Evolutionary conservation across 1,284 basidiomycete genomes (phyloP), one percentile per base, ranked within the genome.

Genomic region (Malassezia vespertilionis): DNA sequence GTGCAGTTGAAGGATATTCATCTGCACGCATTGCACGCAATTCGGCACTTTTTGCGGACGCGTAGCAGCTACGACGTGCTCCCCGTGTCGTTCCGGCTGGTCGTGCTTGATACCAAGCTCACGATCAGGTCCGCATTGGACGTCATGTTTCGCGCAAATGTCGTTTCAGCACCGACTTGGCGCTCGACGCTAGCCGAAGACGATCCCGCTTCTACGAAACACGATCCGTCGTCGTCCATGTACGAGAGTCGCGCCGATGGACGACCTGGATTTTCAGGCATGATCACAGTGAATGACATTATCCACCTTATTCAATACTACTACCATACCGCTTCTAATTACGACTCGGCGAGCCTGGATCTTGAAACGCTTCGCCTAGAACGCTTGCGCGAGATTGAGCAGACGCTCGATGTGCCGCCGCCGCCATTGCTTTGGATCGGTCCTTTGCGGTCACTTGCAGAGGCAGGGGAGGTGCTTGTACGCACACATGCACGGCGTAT

Each of bases 91-190:
- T 97, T 91, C 74, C 79, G 93, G 57, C 77, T 97, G 60, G 95
- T 97, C 66, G 88, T 96, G 15, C 80, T 99, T 44, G 93, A 99
- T 73, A 69, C 64, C 7, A 61, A 66, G 34, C 58, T 70, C 20
- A 61, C 65, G 5, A 61, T 70, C 36, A 61, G 61, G 44, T 61
- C 67, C 1, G 67, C 67, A 11, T 50, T 70, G 11, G 67, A 70
- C 6, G 63, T 69, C 53, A 69, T 70, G 65, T 67, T 59, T 57
- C 65, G 67, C 51, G 63, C 67, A 5, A 89, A 88, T 54, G 89
- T 97, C 46, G 91, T 97, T 5, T 96, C 91, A 4, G 93, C 93
- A 3, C 91, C 93, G 3, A 76, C 97, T n/a, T 99, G 91, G 67
- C 65, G 66, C 34, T 66, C 63, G 3, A 66, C 65, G 2, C 61